Evolutionary conservation across 331 rosid genomes (phyloP), one percentile per base, ranked within the genome.

Genomic region (Stylosanthes scabra): DNA sequence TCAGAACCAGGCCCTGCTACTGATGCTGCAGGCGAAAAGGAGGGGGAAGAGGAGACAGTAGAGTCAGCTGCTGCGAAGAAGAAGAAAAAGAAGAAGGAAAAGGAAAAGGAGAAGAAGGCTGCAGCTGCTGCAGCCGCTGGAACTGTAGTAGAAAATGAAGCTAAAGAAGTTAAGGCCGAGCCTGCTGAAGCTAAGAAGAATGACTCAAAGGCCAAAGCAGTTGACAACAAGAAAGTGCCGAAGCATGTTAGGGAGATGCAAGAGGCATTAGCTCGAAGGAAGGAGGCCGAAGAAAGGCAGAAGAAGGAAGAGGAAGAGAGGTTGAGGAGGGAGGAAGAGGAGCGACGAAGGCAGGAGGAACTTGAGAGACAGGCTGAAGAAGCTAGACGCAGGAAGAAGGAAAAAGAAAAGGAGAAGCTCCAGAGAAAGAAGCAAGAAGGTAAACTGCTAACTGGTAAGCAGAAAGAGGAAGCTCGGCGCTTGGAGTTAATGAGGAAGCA

Each of bases 161-260:
- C 82, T 57, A 88, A 72, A 69, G 89, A 86, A 70, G 77, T 39
- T 27, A 80, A 86, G 64, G 52, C 46, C 9, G 97, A 89, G 63
- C 28, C 41, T 8, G 44, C 42, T 16, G 93, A 86, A 66, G 50
- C 89, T 34, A 93, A 89, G 78, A 91, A 89, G 84, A 92, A 80
- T 54, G 91, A 88, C 2, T 81, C 80, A 8, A 94, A 91, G 81
- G 64, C 88, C 56, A 94, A 91, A 89, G 88, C 82, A 14, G 81
- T 74, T 3, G 98, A 89, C 71, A 94, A 94, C 71, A 94, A 94
- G 91, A 95, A 95, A 81, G 72, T 95, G 74, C 97, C 99, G 39
- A 94, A 95, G 83, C 99, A 92, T 87, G 97, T 95, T 34, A 92
- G 97, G 85, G 99, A 95, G 88, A 92, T 90, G 97, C 97, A 88